A percentile compares a stretch with the other conserved stretches of the same genome.
phyloP scores from a whole-genome alignment of 1,139 yeast species.

The Entelexis sorbosivorans region DNA sequence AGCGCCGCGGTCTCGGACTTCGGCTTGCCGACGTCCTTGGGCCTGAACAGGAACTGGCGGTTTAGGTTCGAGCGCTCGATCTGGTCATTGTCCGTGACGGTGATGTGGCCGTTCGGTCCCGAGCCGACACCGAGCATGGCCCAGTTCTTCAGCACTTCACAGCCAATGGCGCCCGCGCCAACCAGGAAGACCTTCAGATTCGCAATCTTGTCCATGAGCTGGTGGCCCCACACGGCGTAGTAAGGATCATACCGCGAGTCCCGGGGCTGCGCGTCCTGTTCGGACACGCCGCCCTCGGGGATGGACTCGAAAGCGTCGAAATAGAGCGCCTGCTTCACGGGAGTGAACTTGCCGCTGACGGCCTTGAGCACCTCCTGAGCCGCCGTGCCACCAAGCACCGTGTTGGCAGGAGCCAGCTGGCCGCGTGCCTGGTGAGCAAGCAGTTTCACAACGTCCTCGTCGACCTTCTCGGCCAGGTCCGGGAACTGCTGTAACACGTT shows the following conservation, averaged over 20 bases:
- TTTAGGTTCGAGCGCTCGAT: slow-evolving; percentile 92
- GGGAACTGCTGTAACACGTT: slow-evolving; percentile 54
- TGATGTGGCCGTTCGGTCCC: slow-evolving; percentile 76
- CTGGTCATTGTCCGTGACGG: slow-evolving; percentile 85
- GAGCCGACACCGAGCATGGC: slow-evolving; percentile 93
- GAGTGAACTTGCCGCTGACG: slow-evolving; percentile 85
- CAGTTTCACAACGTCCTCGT: slow-evolving; percentile 57
- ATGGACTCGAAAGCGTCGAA: slow-evolving; percentile 89
- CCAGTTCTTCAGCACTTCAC: slow-evolving; percentile 98
- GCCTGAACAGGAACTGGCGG: slow-evolving; percentile 90
- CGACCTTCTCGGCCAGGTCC: slow-evolving; percentile 45
- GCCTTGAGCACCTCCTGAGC: slow-evolving; percentile 97
- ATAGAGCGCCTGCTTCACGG: slow-evolving; percentile 81
- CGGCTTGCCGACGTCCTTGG: slow-evolving; percentile 84
- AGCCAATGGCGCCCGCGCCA: slow-evolving; percentile 98
- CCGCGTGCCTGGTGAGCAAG: slow-evolving; percentile 81
- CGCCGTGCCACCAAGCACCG: slow-evolving; percentile 84
- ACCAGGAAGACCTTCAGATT: slow-evolving; percentile 80
- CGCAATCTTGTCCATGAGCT: slow-evolving; percentile 59
- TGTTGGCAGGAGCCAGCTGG: slow-evolving; percentile 81
- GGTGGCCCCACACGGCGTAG: slow-evolving; percentile 83
- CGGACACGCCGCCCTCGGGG: slow-evolving; percentile 46
- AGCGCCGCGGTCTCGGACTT: slow-evolving; percentile 84
- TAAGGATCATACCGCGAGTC: slow-evolving; percentile 84
- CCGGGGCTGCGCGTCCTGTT: slow-evolving; percentile 60